Evolutionary conservation across 805 yeast species (phyloP), one percentile per base, ranked within the genome.

Genomic region (Saturnispora zaruensis): DNA sequence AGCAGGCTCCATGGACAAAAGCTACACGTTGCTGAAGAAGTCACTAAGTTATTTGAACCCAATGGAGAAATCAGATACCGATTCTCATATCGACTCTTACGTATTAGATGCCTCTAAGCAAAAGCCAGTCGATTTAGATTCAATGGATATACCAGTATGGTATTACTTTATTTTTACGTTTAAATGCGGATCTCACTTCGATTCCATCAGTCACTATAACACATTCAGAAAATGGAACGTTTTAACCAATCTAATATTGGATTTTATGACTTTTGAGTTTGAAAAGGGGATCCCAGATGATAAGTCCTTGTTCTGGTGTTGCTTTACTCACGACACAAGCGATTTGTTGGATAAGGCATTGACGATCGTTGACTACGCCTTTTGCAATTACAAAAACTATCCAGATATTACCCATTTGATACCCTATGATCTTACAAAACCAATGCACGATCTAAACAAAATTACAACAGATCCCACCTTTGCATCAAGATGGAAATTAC

Each of bases 81-180:
- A 18, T 36, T 16, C 40, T 36, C 23, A 20, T 18, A 11, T 36
- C 7, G 40, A 36, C 9, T 36, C 40, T 8, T 36, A 36, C 8
- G 21, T 36, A 36, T 16, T 36, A 3, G 40, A 36, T 11, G 21
- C 40, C 20, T 9, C 20, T 7, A 36, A 20, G 13, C 40, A 18
- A 36, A 36, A 16, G 21, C 40, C 40, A 6, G 21, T 18, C 13
- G 18, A 16, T 18, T 16, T 36, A 7, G 40, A 36, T 36, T n/a
- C 18, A 13, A 21, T 51, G n/a, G 40, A 38, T 28, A 16, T 26
- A 16, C 38, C 26, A 16, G 28, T 42, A 13, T 51, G 53, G 53
- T 44, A 30, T 25, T 51, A 48, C 34, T 51, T 43, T 21, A 34
- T 48, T 9, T 44, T 46, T 33, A 16, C 42, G 5, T 51, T 48